Percentiles rank a stretch among this genome's conserved stretches.
phyloP scores from a whole-genome alignment of 2,329 filamentous ascomycete genomes.

The Fusarium mangiferae region DNA sequence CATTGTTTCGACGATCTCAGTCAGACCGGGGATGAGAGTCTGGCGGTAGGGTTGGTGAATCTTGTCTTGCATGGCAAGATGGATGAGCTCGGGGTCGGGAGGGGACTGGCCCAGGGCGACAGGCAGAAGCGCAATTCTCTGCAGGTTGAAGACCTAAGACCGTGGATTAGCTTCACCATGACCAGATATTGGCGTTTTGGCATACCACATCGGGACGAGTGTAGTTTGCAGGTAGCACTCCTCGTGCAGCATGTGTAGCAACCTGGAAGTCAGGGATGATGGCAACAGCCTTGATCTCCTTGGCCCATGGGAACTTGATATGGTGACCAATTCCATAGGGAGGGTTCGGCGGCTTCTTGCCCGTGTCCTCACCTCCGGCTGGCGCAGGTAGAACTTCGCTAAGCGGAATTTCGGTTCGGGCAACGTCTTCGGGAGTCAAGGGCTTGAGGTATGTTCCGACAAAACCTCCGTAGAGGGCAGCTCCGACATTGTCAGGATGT shows the following conservation, averaged over 20 bases:
- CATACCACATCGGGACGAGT: slow-evolving; percentile 82
- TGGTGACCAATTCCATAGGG: slow-evolving; percentile 94
- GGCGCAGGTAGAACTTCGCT: slow-evolving; percentile 92
- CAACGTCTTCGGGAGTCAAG: slow-evolving; percentile 86
- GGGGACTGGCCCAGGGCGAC: slow-evolving; percentile 90
- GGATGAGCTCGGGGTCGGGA: slow-evolving; percentile 92
- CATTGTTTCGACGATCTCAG: slow-evolving; percentile 90
- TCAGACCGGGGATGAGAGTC: slow-evolving; percentile 88
- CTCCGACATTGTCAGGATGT: slow-evolving; percentile 94
- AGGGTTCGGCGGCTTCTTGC: slow-evolving; percentile 85
- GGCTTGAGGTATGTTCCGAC: slow-evolving; percentile 97
- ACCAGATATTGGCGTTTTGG: neutral
- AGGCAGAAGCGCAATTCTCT: slow-evolving; percentile 90
- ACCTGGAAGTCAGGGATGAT: slow-evolving; percentile 98
- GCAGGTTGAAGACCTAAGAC: slow-evolving; percentile 87
- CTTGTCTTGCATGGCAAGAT: slow-evolving; percentile 98
- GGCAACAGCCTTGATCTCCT: slow-evolving; percentile 95
- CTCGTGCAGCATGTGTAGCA: slow-evolving; percentile 89
- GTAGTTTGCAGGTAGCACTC: slow-evolving; percentile 84
- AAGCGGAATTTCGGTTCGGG: slow-evolving; percentile 91
- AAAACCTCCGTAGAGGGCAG: slow-evolving; percentile 94
- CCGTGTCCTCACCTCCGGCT: slow-evolving; percentile 91
- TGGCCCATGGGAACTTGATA: slow-evolving; percentile 93
- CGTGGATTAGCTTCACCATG: slow-evolving; percentile 20
- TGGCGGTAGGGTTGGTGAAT: slow-evolving; percentile 97